Base-by-base conservation (phyloP, 306 rosid genomes). In the Hippophae gyantsensis region DNA sequence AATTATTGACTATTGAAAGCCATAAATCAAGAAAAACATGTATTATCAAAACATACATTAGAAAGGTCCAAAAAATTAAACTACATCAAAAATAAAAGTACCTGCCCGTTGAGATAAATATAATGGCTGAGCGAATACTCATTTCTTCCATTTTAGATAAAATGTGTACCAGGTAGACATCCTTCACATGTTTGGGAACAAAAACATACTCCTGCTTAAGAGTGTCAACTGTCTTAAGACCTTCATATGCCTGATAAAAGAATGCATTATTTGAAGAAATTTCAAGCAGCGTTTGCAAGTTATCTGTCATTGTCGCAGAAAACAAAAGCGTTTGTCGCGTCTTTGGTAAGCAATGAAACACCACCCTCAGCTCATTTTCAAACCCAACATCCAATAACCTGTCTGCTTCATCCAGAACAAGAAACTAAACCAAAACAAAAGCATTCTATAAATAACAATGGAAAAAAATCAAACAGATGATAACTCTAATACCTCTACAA, bases 371-470 rank as follows among this genome's bases (percentile, higher is more conserved):
- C 64, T 87, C 95, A 74, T 86, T 82, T 72, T 92, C 87, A 69
- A 92, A 92, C 43, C 89, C 85, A 23, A 77, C 87, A 70, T 90
- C 95, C 63, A 90, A 63, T 45, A 92, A 74, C 55, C 96, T 74
- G 74, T 92, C 98, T 64, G 98, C 98, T 74, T 92, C 98, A 64
- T 92, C 96, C 76, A 92, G 78, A 67, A 92, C 92, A 71, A 92
- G 84, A 62, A 81, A 92, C 98, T 85, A 72, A 66, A 67, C 56
- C 57, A 65, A 58, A 60, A 60, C 1, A 38, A 55, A 9, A 61
- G 13, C 42, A 48, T 65, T n/a, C 61, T 18, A n/a, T 43, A 46
- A 51, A 42, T 48, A 52, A 49, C 23, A 32, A 60, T 13, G 4
- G 13, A 23, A 32, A 18, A 1, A n/a, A 47, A 10, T 48, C 7